Evolutionary conservation across 108 stramenopile genomes (phyloP).

Genomic region (Chaetoceros muelleri): DNA sequence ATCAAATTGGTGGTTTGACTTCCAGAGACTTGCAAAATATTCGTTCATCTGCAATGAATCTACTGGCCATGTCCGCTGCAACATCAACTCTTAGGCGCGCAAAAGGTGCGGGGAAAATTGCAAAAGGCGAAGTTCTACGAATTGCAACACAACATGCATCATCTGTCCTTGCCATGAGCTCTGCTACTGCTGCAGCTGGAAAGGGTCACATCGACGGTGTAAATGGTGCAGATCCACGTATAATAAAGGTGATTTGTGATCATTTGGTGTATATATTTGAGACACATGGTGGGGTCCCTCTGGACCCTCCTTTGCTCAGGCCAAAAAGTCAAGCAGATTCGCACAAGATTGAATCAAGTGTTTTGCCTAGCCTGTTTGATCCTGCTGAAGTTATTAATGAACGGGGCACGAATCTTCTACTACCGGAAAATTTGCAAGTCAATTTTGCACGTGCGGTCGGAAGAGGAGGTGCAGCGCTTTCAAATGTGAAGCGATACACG

Average conservation of each 20-base stretch:
- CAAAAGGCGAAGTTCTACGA: slow-evolving; percentile 52
- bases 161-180: slow-evolving; percentile 47
- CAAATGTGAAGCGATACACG: slow-evolving; percentile 60
- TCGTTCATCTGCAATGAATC: slow-evolving; percentile 49
- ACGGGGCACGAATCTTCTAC: slow-evolving; percentile 36
- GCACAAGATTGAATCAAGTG: background rate
- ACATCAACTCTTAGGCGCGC: slow-evolving; percentile 49
- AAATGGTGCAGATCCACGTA: slow-evolving; percentile 54
- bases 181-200: slow-evolving; percentile 52
- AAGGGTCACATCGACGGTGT: slow-evolving; percentile 42
- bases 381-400: slow-evolving; percentile 55
- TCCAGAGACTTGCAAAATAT: background rate
- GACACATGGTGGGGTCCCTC: slow-evolving; percentile 58
- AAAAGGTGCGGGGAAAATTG: slow-evolving; percentile 36
- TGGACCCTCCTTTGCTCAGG: slow-evolving; percentile 47
- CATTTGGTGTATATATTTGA: slow-evolving; percentile 37
- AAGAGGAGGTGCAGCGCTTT: slow-evolving; percentile 48
- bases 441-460: slow-evolving; percentile 65
- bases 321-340: slow-evolving; percentile 25
- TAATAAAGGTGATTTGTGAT: slow-evolving; percentile 38
- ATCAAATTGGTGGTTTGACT: background rate
- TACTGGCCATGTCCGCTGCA: slow-evolving; percentile 50
- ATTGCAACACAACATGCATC: slow-evolving; percentile 49
- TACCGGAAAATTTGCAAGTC: slow-evolving; percentile 59
- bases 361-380: slow-evolving; percentile 16